phyloP scores from a whole-genome alignment of 108 stramenopile species.

The Cyclotella baltica region DNA sequence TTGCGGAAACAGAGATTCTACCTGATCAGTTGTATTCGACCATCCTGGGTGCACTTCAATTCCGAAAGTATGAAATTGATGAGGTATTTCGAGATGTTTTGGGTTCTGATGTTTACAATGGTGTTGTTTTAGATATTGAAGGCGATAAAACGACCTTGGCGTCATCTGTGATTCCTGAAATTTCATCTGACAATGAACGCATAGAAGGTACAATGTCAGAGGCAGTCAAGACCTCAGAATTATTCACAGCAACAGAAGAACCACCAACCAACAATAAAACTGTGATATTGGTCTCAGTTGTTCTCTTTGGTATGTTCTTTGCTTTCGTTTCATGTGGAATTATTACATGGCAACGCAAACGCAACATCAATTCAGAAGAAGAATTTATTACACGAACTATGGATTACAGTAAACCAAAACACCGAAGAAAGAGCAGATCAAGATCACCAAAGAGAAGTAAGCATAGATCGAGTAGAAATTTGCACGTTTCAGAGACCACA shows the following conservation, averaged over 20 bases:
- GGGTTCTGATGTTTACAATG: slow-evolving; percentile 6
- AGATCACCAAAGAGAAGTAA: not conserved
- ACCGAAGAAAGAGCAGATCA: not conserved
- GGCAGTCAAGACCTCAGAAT: not conserved
- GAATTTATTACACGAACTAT: not conserved
- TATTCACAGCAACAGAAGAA: not conserved
- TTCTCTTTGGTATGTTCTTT: slow-evolving; percentile 14
- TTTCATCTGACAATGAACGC: not conserved
- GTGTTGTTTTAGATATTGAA: not conserved
- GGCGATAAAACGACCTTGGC: not conserved
- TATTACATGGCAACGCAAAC: slow-evolving; percentile 9
- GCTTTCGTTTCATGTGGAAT: slow-evolving; percentile 1
- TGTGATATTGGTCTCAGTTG: not conserved
- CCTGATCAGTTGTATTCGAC: not conserved
- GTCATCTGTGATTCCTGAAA: slow-evolving; percentile 1
- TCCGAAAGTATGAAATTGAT: slow-evolving; percentile 11
- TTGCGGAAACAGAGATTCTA: not conserved
- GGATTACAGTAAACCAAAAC: not conserved
- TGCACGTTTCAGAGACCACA: not conserved
- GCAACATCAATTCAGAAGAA: not conserved
- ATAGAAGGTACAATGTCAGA: not conserved
- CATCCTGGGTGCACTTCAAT: slow-evolving; percentile 1
- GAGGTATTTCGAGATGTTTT: slow-evolving; percentile 2
- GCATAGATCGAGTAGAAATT: not conserved
- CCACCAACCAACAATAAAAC: not conserved